phyloP scores from a whole-genome alignment of 2,329 filamentous ascomycete species.

The Cercospora zeina region DNA sequence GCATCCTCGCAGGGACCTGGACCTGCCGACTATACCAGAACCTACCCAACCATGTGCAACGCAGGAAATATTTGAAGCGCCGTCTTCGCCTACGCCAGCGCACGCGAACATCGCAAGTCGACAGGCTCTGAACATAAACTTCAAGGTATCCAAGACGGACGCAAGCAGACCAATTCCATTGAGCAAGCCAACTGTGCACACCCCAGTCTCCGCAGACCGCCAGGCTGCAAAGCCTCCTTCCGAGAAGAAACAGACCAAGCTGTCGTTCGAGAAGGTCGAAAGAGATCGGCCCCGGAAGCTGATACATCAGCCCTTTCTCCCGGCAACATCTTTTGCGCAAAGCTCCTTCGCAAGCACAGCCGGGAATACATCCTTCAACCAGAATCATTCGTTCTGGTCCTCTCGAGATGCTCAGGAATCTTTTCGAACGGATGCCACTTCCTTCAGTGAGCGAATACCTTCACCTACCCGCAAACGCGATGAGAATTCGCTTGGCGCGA shows the following conservation, averaged over 20 bases:
- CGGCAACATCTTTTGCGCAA: neutral
- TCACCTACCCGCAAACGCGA: neutral
- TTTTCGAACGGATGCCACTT: conserved; percentile 22
- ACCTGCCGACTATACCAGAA: neutral
- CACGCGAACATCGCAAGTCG: neutral
- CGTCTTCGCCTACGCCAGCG: conserved; percentile 1
- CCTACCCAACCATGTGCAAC: conserved; percentile 1
- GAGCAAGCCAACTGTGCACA: neutral
- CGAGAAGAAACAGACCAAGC: neutral
- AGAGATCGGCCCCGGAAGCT: neutral
- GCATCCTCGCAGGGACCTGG: neutral
- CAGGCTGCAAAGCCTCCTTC: neutral
- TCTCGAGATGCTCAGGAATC: conserved; percentile 14
- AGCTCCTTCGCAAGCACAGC: conserved; percentile 18
- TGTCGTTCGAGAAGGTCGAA: neutral
- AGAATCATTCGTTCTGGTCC: conserved; percentile 19
- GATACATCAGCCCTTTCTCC: neutral
- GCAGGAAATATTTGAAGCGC: neutral
- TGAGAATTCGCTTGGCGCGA: conserved; percentile 5
- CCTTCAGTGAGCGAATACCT: conserved; percentile 17
- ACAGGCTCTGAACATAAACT: neutral
- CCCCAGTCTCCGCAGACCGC: neutral
- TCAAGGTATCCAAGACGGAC: conserved; percentile 1
- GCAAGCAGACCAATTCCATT: neutral
- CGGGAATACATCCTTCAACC: conserved; percentile 20